A percentile compares a stretch with the other conserved stretches of the same genome.
These are phyloP conservation scores for Canna indica DNA, from an alignment of 176 grass and related monocot genomes.

Conservation along the genomic window DNA sequence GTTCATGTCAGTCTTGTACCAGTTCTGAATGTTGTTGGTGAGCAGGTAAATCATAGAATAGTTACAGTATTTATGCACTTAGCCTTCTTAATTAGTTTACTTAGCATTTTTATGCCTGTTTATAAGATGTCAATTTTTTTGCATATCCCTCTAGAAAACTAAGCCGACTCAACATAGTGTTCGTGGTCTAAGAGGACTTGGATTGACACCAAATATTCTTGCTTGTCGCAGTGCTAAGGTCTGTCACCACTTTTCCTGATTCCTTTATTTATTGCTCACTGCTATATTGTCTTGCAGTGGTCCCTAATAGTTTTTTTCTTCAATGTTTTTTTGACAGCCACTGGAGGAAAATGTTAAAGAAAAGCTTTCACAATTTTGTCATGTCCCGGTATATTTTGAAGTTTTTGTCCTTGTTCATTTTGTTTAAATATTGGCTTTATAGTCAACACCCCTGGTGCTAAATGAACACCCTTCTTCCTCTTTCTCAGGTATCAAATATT, in stretches of 20 bases:
- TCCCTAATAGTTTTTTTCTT: constrained; percentile 22
- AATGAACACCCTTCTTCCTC: constrained; percentile 11
- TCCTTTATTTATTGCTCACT: not conserved
- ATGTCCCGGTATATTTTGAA: constrained; percentile 57
- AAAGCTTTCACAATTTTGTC: constrained; percentile 93
- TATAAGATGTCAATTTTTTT: not conserved
- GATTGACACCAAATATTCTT: constrained; percentile 77
- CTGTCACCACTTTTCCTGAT: constrained; percentile 4
- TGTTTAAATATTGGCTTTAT: not conserved
- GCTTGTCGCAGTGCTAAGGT: constrained; percentile 86
- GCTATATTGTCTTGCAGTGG: constrained; percentile 1
- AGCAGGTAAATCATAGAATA: constrained; percentile 25
- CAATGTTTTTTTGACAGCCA: constrained; percentile 33
- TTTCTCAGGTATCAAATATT: constrained; percentile 59
- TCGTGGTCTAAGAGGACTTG: constrained; percentile 73
- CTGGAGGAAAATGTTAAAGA: constrained; percentile 70
- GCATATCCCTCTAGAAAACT: constrained; percentile 66
- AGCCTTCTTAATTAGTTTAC: not conserved
- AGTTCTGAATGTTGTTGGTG: constrained; percentile 41
- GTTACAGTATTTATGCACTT: not conserved
- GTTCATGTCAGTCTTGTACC: constrained; percentile 45
- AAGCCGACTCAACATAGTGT: constrained; percentile 98
- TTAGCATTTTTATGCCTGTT: not conserved
- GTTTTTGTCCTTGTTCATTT: not conserved
- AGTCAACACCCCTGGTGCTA: constrained; percentile 13